Evolutionary conservation across 192 early-diverging fungal species (phyloP).

Genomic region (Entomortierella chlamydospora): DNA sequence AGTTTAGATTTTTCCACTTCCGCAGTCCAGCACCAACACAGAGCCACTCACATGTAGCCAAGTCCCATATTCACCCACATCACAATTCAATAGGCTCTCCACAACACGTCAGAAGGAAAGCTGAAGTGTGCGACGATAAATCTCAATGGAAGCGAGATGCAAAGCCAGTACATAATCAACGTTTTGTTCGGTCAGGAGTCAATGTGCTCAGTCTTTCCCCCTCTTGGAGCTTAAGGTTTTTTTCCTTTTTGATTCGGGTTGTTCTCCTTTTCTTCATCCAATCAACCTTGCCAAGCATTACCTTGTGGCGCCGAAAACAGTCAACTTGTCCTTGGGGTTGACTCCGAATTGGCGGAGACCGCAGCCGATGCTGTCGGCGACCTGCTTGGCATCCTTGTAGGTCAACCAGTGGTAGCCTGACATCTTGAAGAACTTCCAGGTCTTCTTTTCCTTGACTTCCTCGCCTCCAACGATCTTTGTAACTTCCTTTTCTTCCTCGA

Average conservation of each 20-base stretch:
- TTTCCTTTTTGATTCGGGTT: not conserved
- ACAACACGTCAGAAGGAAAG: too few species aligned
- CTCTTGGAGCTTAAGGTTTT: not conserved
- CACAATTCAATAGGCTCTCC: not conserved
- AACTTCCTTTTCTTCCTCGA: constrained; percentile 83
- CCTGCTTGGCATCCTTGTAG: constrained; percentile 74
- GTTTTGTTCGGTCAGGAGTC: too few species aligned
- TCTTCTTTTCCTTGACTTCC: constrained; percentile 77
- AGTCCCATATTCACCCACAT: not conserved
- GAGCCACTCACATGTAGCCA: not conserved
- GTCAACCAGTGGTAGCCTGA: constrained; percentile 85
- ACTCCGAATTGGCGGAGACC: constrained; percentile 79
- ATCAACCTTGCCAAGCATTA: constrained; percentile 31
- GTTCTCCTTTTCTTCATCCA: not conserved
- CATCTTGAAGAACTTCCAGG: constrained; percentile 86
- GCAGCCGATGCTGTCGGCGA: constrained; percentile 69
- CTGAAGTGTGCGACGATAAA: too few species aligned
- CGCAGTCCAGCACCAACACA: too few species aligned
- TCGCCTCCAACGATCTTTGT: constrained; percentile 69
- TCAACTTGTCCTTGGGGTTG: constrained; percentile 58
- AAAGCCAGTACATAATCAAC: too few species aligned
- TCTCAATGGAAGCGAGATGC: too few species aligned
- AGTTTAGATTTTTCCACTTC: too few species aligned
- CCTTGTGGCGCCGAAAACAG: constrained; percentile 80
- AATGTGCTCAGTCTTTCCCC: not conserved